Evolutionary conservation across 768 basidiomycete species (phyloP).

Genomic region (Tulasnella sp.): DNA sequence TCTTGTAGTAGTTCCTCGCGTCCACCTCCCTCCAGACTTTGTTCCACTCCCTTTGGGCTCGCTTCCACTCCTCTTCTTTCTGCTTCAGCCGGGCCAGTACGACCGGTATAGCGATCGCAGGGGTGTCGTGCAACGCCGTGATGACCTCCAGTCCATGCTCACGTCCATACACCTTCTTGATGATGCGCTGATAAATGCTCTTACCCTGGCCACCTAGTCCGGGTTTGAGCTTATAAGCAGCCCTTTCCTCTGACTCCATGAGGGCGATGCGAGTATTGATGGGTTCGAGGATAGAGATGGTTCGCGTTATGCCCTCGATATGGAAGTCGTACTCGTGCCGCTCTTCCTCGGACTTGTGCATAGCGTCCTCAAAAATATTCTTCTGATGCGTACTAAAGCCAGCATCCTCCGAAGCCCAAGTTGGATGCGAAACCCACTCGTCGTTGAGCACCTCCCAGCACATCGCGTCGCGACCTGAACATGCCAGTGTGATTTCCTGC

Average conservation of each 20-base stretch:
- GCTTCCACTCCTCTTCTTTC: conserved; percentile 96
- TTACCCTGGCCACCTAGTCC: conserved; percentile 85
- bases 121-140: conserved; percentile 82
- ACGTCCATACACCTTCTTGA: conserved; percentile 89
- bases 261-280: conserved; percentile 71
- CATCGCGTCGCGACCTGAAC: conserved; percentile 88
- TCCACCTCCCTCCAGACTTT: conserved; percentile 95
- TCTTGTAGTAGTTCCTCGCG: conserved; percentile 96
- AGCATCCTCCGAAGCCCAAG: conserved; percentile 94
- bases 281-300: conserved; percentile 86
- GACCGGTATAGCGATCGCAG: conserved; percentile 82
- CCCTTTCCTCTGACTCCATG: conserved; percentile 81
- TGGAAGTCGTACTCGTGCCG: conserved; percentile 96
- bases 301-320: conserved; percentile 80
- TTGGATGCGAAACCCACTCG: conserved; percentile 96
- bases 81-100: conserved; percentile 79
- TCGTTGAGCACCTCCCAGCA: conserved; percentile 96
- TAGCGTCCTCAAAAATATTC: conserved; percentile 88
- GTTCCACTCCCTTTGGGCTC: conserved; percentile 90
- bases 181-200: conserved; percentile 79
- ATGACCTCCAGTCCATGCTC: conserved; percentile 68
- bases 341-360: conserved; percentile 97
- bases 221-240: conserved; percentile 67
- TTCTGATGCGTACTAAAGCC: conserved; percentile 94
- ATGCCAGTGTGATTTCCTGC: conserved; percentile 81